These are phyloP conservation scores for Marvania coccoides DNA, from an alignment of 139 green algal genomes.

Conservation along the genomic window DNA sequence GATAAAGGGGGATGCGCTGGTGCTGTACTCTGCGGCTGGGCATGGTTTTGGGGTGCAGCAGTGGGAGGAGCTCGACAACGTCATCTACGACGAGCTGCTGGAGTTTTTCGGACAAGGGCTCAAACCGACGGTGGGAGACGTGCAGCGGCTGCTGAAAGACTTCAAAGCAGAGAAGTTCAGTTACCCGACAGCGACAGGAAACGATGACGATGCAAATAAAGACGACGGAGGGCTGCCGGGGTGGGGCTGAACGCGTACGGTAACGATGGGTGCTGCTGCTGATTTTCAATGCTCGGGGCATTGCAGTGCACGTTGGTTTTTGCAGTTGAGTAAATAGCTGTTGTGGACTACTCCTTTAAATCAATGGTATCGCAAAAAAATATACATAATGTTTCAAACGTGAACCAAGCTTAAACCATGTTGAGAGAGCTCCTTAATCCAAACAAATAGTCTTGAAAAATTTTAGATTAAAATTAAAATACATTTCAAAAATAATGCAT, in stretches of 20 bases:
- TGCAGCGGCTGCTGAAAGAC: slow-evolving; percentile 2
- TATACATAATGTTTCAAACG: no score
- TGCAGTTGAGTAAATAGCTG: no score
- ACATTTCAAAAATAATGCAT: no score
- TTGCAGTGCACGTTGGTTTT: no score
- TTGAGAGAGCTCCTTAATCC: no score
- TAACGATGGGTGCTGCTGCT: background rate
- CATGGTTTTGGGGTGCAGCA: background rate
- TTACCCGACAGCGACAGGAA: background rate
- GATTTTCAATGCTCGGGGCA: no score
- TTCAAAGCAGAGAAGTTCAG: slow-evolving; percentile 5
- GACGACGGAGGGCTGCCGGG: slow-evolving; percentile 1
- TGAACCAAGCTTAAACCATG: no score
- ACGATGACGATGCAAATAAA: background rate
- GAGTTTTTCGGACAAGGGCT: slow-evolving; percentile 8
- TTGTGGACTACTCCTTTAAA: no score
- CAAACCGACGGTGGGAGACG: background rate
- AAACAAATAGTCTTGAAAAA: no score
- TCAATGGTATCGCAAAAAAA: no score
- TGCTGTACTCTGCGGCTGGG: background rate
- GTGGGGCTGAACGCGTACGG: background rate
- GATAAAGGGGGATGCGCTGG: slow-evolving; percentile 5
- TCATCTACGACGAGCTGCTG: slow-evolving; percentile 12
- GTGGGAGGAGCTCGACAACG: slow-evolving; percentile 2
- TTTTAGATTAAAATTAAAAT: no score